A percentile compares a stretch with the other conserved stretches of the same genome.
phyloP scores from a whole-genome alignment of 306 rosid genomes.

The Rosa rugosa region DNA sequence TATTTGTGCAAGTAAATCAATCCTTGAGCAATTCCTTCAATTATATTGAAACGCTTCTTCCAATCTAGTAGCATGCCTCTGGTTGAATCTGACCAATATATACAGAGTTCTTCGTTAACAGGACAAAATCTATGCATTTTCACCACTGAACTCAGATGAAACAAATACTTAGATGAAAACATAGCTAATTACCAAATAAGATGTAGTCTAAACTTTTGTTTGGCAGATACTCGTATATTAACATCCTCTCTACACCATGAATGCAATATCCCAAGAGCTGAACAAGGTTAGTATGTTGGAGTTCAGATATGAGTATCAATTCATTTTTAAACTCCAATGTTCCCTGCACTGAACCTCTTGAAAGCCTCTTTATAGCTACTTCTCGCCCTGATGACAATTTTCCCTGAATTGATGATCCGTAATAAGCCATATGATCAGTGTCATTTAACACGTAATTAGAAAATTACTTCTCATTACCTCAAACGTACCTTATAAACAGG shows the following conservation, averaged over 20 bases:
- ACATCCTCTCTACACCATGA: conserved; percentile 9
- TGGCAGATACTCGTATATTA: conserved; percentile 12
- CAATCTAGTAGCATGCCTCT: conserved; percentile 10
- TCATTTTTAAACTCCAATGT: conserved; percentile 7
- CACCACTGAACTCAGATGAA: neutral
- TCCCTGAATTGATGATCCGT: conserved; percentile 5
- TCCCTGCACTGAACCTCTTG: neutral
- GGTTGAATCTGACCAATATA: neutral
- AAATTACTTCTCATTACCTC: neutral
- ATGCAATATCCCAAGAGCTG: conserved; percentile 10
- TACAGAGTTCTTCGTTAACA: neutral
- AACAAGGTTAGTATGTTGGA: conserved; percentile 16
- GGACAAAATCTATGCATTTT: neutral
- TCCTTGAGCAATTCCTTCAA: conserved; percentile 14
- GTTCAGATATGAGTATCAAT: conserved; percentile 9
- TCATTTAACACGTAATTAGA: neutral
- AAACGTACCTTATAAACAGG: conserved; percentile 9
- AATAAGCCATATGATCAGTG: neutral
- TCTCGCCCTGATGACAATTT: neutral
- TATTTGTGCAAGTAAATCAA: conserved; percentile 9
- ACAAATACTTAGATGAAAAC: neutral
- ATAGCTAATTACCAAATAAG: neutral
- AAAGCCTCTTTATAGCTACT: conserved; percentile 8
- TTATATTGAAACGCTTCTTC: neutral
- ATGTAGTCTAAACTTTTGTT: conserved; percentile 5